Evolutionary conservation across 352 stramenopile genomes (phyloP).

Genomic region (Pythium myriotylum): DNA sequence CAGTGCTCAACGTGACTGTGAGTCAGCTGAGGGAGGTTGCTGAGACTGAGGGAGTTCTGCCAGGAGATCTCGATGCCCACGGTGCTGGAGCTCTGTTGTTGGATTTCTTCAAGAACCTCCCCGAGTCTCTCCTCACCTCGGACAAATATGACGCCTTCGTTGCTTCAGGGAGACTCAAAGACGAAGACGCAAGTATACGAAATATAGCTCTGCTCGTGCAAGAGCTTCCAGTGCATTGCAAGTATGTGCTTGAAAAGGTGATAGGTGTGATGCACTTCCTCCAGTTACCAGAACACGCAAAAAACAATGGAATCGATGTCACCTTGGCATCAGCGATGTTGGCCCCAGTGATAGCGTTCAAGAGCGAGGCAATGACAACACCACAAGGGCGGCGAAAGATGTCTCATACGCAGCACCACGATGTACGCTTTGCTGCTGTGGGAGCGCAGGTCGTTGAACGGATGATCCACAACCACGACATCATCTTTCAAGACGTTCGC

Average conservation of each 20-base stretch:
- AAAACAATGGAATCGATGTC: slow-evolving; percentile 70
- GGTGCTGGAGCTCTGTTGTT: slow-evolving; percentile 70
- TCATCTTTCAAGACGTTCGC: slow-evolving; percentile 76
- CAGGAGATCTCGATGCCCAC: slow-evolving; percentile 62
- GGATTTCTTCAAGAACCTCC: slow-evolving; percentile 81
- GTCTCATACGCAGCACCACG: slow-evolving; percentile 64
- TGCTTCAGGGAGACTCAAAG: slow-evolving; percentile 60
- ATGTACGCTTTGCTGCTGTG: slow-evolving; percentile 74
- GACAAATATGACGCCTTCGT: slow-evolving; percentile 87
- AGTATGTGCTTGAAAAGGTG: slow-evolving; percentile 73
- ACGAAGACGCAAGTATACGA: slow-evolving; percentile 74
- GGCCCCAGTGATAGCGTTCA: slow-evolving; percentile 79
- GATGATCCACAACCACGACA: slow-evolving; percentile 77
- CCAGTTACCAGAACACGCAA: slow-evolving; percentile 55
- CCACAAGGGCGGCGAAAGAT: slow-evolving; percentile 42
- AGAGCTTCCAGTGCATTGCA: slow-evolving; percentile 64
- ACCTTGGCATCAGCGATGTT: slow-evolving; percentile 61
- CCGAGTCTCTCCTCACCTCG: slow-evolving; percentile 70
- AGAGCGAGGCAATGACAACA: slow-evolving; percentile 53
- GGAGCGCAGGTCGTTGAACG: slow-evolving; percentile 75
- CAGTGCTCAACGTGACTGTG: slow-evolving; percentile 70
- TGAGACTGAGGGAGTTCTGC: slow-evolving; percentile 63
- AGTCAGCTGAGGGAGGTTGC: slow-evolving; percentile 77
- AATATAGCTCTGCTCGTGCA: slow-evolving; percentile 85
- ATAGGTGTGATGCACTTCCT: slow-evolving; percentile 73